Evolutionary conservation across 305 asterid genomes (phyloP).

Genomic region (Ruellia speciosa): DNA sequence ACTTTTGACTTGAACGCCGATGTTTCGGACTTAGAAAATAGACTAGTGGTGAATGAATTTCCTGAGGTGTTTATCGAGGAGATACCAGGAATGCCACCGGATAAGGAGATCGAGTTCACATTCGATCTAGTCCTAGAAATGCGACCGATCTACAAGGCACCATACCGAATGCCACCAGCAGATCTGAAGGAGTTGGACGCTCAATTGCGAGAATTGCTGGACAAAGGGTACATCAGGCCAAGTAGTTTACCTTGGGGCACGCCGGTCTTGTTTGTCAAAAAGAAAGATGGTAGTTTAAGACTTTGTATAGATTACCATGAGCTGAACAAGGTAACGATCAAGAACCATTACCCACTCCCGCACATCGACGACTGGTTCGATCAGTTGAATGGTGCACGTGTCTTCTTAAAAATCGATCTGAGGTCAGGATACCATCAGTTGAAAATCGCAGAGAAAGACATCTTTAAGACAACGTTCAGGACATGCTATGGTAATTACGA

Average conservation of each 20-base stretch:
- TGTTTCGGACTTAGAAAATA: no score
- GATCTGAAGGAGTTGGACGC: no score
- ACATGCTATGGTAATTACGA: background rate
- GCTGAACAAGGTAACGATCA: background rate
- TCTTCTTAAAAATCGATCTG: background rate
- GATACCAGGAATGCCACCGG: no score
- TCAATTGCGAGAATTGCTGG: background rate
- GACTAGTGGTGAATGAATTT: no score
- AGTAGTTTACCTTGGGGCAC: background rate
- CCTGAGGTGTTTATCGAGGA: no score
- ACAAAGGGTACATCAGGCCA: background rate
- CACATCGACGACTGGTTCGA: background rate
- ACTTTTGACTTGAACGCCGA: no score
- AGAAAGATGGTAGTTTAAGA: constrained; percentile 2
- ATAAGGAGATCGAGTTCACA: no score
- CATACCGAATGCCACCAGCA: no score
- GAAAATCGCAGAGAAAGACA: background rate
- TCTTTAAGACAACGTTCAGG: background rate
- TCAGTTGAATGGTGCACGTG: background rate
- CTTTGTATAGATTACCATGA: background rate
- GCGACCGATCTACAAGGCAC: no score
- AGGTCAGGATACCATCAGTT: no score
- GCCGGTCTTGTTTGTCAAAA: background rate
- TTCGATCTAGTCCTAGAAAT: no score
- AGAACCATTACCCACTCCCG: background rate